A percentile compares a stretch with the other conserved stretches of the same genome.
Evolutionary conservation across 2,329 filamentous ascomycete species (phyloP).

Genomic region (Aspergillus quadrilineatus): DNA sequence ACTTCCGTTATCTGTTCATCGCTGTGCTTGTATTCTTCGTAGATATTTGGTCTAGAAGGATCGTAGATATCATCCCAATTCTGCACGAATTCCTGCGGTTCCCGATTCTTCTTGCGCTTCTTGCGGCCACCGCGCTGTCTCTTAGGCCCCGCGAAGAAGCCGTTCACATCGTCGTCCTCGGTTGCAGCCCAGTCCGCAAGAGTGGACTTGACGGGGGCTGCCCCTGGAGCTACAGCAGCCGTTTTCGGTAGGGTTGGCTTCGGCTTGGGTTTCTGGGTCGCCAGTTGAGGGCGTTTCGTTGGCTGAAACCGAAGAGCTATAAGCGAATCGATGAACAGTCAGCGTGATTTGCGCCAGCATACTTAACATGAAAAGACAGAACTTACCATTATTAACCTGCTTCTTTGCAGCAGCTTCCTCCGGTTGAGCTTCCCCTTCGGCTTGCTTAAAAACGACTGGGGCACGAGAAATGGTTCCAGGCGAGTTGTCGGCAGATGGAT

Average conservation of each 20-base stretch:
- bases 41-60: constrained; percentile 75
- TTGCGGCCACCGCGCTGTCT: constrained; percentile 73
- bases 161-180: constrained; percentile 75
- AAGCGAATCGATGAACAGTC: constrained; percentile 47
- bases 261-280: constrained; percentile 59
- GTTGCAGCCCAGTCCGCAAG: constrained; percentile 78
- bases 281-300: constrained; percentile 71
- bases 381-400: constrained; percentile 62
- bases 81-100: constrained; percentile 55
- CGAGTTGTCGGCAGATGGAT: constrained; percentile 47
- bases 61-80: constrained; percentile 95
- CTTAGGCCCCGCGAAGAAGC: constrained; percentile 65
- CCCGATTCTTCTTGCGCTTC: constrained; percentile 72
- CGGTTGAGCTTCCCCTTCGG: constrained; percentile 48
- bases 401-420: constrained; percentile 62
- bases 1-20: constrained; percentile 80
- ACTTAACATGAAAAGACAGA: constrained; percentile 17
- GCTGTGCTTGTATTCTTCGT: constrained; percentile 79
- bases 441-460: constrained; percentile 68
- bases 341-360: constrained; percentile 19
- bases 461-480: constrained; percentile 71
- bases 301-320: constrained; percentile 76
- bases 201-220: constrained; percentile 61
- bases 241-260: constrained; percentile 62
- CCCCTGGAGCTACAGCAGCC: constrained; percentile 36